These are phyloP conservation scores for Eleusine coracana DNA, from an alignment of 176 grass and related monocot genomes.

Conservation along the genomic window DNA sequence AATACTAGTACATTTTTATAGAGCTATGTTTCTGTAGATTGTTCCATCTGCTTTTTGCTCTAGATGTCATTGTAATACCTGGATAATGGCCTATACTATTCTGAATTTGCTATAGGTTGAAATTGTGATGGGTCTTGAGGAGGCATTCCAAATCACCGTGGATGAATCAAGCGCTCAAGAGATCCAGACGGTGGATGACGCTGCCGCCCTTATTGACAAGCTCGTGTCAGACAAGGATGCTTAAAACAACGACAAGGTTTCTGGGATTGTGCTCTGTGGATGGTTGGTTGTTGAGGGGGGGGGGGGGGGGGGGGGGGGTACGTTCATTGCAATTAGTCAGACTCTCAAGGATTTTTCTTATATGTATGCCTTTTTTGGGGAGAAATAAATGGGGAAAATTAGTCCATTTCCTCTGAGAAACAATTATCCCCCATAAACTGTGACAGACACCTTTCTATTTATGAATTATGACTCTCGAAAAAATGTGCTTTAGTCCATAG, in stretches of 20 bases:
- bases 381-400: slow-evolving; percentile 33
- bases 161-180: slow-evolving; percentile 66
- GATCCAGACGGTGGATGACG: slow-evolving; percentile 62
- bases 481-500: neutral
- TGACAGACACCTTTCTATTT: neutral
- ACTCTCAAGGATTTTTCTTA: neutral
- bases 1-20: too few relatives aligned
- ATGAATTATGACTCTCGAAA: neutral
- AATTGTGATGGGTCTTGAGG: slow-evolving; percentile 80
- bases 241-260: neutral
- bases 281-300: neutral
- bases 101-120: slow-evolving; percentile 52
- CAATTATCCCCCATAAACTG: neutral
- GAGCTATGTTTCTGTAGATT: too few relatives aligned
- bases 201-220: slow-evolving; percentile 70
- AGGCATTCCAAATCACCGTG: slow-evolving; percentile 71
- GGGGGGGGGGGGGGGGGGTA: neutral
- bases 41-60: neutral
- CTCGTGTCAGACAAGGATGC: slow-evolving; percentile 50
- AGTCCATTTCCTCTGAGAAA: slow-evolving; percentile 4
- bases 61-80: neutral
- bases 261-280: neutral
- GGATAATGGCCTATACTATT: neutral
- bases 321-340: slow-evolving; percentile 27
- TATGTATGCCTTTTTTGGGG: neutral